Percentiles rank a stretch among this genome's conserved stretches.
These are phyloP conservation scores for Lentinula sp. DNA, from an alignment of 768 basidiomycete species.

Conservation along the genomic window DNA sequence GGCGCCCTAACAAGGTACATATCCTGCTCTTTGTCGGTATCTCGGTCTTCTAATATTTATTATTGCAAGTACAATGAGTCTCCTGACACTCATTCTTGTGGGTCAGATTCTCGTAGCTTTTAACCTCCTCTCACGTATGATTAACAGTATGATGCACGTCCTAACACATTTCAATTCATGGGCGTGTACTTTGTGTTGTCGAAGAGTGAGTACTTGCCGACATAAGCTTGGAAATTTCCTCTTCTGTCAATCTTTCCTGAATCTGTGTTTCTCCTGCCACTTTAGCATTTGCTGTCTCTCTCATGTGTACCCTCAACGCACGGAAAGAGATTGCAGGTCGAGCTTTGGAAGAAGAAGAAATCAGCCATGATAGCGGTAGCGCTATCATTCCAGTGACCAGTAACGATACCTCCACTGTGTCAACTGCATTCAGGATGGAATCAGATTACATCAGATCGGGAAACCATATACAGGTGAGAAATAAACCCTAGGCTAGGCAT, in stretches of 20 bases:
- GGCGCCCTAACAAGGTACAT: conserved; percentile 54
- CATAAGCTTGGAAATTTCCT: background rate
- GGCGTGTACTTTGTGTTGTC: background rate
- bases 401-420: background rate
- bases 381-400: background rate
- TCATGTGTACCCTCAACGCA: background rate
- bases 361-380: background rate
- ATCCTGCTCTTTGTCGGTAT: background rate
- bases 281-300: background rate
- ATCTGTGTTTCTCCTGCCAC: background rate
- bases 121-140: background rate
- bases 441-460: background rate
- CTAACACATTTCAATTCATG: background rate
- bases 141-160: background rate
- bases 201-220: background rate
- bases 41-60: background rate
- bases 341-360: background rate
- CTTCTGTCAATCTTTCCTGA: background rate
- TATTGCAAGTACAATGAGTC: background rate
- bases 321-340: background rate
- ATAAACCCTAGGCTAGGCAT: too few species aligned
- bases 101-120: background rate
- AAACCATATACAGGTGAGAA: background rate
- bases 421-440: background rate
- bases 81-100: background rate